phyloP scores from a whole-genome alignment of 139 green algal species.

The Spirogloea muscicola region DNA sequence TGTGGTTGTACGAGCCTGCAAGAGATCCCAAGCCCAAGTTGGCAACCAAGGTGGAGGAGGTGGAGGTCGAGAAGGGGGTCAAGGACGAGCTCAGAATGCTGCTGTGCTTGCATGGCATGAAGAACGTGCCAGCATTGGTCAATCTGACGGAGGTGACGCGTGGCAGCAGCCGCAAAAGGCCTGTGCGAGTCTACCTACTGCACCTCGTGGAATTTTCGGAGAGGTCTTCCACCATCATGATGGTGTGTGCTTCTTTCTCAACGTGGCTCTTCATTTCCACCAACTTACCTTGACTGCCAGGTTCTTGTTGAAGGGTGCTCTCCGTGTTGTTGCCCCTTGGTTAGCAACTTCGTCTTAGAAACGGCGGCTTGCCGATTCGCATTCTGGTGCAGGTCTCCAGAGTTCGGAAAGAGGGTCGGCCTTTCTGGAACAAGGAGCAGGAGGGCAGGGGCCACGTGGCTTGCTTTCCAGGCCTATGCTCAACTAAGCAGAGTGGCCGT shows the following conservation, averaged over 20 bases:
- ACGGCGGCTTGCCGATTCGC: too few species aligned
- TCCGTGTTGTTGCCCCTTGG: too few species aligned
- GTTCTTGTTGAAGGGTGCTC: too few species aligned
- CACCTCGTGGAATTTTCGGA: conserved; percentile 41
- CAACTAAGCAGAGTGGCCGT: conserved; percentile 30
- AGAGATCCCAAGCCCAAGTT: conserved; percentile 11
- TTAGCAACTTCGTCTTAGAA: too few species aligned
- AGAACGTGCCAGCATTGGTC: conserved; percentile 41
- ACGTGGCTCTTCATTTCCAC: too few species aligned
- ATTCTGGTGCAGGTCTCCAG: conserved; percentile 11
- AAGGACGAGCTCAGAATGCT: conserved; percentile 24
- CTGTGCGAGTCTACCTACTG: conserved; percentile 31
- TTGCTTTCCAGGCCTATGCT: conserved; percentile 38
- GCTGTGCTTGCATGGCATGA: conserved; percentile 46
- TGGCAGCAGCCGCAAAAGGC: conserved; percentile 17
- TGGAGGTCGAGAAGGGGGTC: neutral
- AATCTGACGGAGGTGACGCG: conserved; percentile 29
- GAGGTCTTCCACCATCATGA: conserved; percentile 42
- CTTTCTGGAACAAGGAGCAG: conserved; percentile 40
- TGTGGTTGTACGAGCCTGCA: conserved; percentile 44
- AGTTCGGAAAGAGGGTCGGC: conserved; percentile 24
- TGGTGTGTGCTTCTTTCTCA: too few species aligned
- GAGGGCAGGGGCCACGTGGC: conserved; percentile 22
- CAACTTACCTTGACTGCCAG: too few species aligned
- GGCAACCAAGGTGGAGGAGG: conserved; percentile 15